A percentile compares a stretch with the other conserved stretches of the same genome.
These are phyloP conservation scores for Heliamphora exappendiculata DNA, from an alignment of 148 eudicot genomes.

Conservation along the genomic window DNA sequence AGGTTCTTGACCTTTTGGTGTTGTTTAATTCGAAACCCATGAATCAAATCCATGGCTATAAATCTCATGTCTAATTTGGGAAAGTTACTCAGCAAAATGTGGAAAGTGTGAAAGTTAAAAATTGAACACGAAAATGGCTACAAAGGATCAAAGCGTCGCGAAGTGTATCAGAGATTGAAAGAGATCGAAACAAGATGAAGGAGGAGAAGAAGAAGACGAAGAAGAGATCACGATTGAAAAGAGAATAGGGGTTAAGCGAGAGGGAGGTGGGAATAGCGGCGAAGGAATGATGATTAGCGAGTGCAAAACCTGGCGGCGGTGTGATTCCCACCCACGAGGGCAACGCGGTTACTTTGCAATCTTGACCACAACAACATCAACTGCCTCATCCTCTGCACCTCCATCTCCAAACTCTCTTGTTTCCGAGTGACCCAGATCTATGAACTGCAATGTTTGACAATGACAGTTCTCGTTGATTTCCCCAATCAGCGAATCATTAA, in stretches of 20 bases:
- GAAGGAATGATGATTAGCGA: constrained; percentile 26
- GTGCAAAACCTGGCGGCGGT: constrained; percentile 60
- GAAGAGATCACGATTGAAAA: neutral
- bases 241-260: neutral
- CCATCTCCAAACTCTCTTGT: constrained; percentile 28
- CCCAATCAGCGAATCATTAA: constrained; percentile 8
- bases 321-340: constrained; percentile 64
- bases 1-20: neutral
- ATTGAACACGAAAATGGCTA: neutral
- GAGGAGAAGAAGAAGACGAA: neutral
- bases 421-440: constrained; percentile 26
- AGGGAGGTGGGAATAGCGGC: constrained; percentile 5
- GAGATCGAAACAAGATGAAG: no score
- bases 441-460: constrained; percentile 12
- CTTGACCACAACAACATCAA: constrained; percentile 33
- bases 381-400: constrained; percentile 34
- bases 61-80: neutral
- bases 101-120: neutral
- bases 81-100: neutral
- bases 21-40: constrained; percentile 11
- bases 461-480: constrained; percentile 8
- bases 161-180: neutral
- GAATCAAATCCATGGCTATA: constrained; percentile 12
- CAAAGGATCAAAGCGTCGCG: neutral
- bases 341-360: constrained; percentile 23